Conservation (phyloP, 805 yeast species). For the Priceomyces melissophilus region DNA sequence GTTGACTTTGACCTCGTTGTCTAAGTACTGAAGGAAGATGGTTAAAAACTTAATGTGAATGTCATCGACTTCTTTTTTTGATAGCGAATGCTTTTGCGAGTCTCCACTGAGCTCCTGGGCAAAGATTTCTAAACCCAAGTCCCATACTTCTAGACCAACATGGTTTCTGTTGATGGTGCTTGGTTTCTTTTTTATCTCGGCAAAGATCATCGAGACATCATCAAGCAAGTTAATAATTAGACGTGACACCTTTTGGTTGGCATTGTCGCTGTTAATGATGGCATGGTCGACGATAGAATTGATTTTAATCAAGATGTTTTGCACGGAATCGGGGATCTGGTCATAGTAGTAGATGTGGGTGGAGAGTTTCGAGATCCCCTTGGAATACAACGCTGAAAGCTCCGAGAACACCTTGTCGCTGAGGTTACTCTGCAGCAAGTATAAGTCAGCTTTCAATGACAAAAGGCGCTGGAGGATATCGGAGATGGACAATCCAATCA, state of each 20-base stretch:
- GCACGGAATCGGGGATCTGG: conserved; percentile 78
- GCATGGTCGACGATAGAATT: conserved; percentile 26
- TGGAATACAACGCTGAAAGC: conserved; percentile 44
- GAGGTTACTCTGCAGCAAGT: conserved; percentile 22
- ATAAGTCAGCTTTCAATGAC: conserved; percentile 42
- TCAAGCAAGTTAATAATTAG: conserved; percentile 28
- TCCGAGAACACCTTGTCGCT: conserved; percentile 18
- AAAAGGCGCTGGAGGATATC: conserved; percentile 67
- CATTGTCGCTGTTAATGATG: conserved; percentile 5
- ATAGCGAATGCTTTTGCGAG: conserved; percentile 11
- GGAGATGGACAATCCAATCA: conserved; percentile 82
- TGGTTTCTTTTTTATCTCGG: conserved; percentile 26
- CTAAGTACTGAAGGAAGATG: conserved; percentile 34
- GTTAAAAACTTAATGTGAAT: conserved; percentile 40
- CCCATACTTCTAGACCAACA: conserved; percentile 44
- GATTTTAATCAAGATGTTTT: conserved; percentile 54
- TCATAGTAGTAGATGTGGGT: conserved; percentile 81
- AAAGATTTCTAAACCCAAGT: conserved; percentile 32
- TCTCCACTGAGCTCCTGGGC: conserved; percentile 14
- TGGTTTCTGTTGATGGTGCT: conserved; percentile 40
- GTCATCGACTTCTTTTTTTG: conserved; percentile 21
- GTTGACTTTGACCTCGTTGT: conserved; percentile 20
- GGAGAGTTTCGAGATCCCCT: conserved; percentile 66
- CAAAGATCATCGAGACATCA: conserved; percentile 30
- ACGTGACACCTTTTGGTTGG: conserved; percentile 12